Evolutionary conservation across 2,329 filamentous ascomycete species (phyloP), one percentile per base, ranked within the genome.

Genomic region (Phaeomoniella chlamydospora): DNA sequence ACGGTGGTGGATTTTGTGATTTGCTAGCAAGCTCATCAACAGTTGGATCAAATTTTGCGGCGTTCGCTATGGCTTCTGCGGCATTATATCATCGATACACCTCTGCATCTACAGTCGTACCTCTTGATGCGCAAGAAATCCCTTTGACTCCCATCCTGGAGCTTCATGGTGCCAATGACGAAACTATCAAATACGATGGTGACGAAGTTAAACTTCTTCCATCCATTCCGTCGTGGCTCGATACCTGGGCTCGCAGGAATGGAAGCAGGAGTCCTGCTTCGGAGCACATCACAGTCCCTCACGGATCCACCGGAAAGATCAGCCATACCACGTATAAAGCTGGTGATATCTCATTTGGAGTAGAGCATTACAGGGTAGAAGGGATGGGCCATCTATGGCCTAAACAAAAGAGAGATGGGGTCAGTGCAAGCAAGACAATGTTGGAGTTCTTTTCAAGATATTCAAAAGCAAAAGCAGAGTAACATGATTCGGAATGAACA

Each of bases 1-100:
- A 74, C 33, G 70, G 68, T 4, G 71, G 64, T 2, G 70, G 61
- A 11, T 64, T 65, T 14, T 60, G 60, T 3, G 59, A 58, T 14
- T 44, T 59, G 2, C n/a, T 26, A 26, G 22, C 22, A 6, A 9
- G 22, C 22, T 26, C 55, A 68, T 4, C 57, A 2, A 50, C 51
- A 5, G 52, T 58, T 3, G 59, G 58, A 4, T 46, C 45, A 4
- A 52, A 50, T 4, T 61, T 70, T 34, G 65, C 65, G 5, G 66
- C 65, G 1, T 70, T 70, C 40, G 65, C 62, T 1, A 55, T 62
- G 5, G 61, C 62, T 5, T 58, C 62, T 2, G 64, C 61, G 5
- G 66, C 64, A n/a, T n/a, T 26, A 3, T 61, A 58, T 31, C 68
- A 70, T 43, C 43, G 45, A 3, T 32, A 50, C 19, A 38, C 46